These are phyloP conservation scores for Pichia inconspicua DNA, from an alignment of 1,139 yeast genomes.

Conservation along the genomic window DNA sequence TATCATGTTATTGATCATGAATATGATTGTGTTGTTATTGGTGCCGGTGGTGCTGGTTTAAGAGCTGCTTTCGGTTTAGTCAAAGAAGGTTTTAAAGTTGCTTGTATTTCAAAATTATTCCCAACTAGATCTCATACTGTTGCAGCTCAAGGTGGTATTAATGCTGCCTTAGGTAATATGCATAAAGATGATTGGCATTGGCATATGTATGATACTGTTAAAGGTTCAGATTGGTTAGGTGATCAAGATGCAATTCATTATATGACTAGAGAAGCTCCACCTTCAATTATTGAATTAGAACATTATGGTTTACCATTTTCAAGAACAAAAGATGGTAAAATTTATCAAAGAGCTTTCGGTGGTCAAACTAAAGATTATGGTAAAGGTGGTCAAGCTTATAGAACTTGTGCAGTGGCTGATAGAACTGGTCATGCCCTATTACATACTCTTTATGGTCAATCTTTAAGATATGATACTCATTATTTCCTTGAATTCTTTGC, in stretches of 20 bases:
- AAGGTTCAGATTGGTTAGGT: slow-evolving; percentile 99
- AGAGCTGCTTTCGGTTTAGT: slow-evolving; percentile 98
- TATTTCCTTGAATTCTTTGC: slow-evolving; percentile 98
- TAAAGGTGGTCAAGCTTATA: slow-evolving; percentile 98
- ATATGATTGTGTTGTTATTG: slow-evolving; percentile 95
- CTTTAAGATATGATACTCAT: slow-evolving; percentile 93
- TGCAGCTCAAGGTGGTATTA: slow-evolving; percentile 99
- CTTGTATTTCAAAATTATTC: slow-evolving; percentile 93
- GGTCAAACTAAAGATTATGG: slow-evolving; percentile 96
- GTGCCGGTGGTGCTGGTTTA: slow-evolving; percentile 99
- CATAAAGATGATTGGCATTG: slow-evolving; percentile 98
- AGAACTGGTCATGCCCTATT: slow-evolving; percentile 97
- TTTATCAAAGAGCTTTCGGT: slow-evolving; percentile 98
- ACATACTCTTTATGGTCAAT: slow-evolving; percentile 95
- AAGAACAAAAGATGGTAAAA: slow-evolving; percentile 93
- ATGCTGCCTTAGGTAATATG: slow-evolving; percentile 97
- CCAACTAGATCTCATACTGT: slow-evolving; percentile 99
- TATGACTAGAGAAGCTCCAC: slow-evolving; percentile 98
- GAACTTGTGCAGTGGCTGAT: slow-evolving; percentile 99
- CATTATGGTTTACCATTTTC: slow-evolving; percentile 98
- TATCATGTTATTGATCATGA: slow-evolving; percentile 94
- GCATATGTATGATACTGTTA: slow-evolving; percentile 99
- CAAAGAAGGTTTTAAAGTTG: slow-evolving; percentile 94
- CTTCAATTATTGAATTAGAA: slow-evolving; percentile 91
- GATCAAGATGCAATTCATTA: slow-evolving; percentile 99